Conservation (phyloP, 2,329 filamentous ascomycete species). For the Xylariaceae sp. region DNA sequence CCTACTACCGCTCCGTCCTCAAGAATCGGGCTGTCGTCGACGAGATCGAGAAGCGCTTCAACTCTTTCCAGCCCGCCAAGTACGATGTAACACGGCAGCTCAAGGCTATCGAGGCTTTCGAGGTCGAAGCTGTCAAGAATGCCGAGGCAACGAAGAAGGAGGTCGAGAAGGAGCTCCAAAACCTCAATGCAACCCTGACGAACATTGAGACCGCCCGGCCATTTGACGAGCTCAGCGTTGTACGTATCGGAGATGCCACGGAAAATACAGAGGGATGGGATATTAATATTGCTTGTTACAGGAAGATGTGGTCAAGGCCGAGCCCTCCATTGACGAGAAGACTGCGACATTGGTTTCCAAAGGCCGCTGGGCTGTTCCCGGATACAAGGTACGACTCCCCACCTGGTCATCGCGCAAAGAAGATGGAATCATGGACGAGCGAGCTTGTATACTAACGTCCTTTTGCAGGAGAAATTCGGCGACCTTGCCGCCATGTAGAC, state of each 20-base stretch:
- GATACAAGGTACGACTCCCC: slow-evolving; percentile 78
- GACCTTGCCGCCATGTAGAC: slow-evolving; percentile 89
- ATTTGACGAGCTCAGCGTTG: slow-evolving; percentile 95
- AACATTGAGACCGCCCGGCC: slow-evolving; percentile 96
- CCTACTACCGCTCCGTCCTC: slow-evolving; percentile 81
- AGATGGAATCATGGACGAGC: neutral
- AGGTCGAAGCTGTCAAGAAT: slow-evolving; percentile 94
- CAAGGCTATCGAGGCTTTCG: slow-evolving; percentile 97
- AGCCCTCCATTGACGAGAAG: slow-evolving; percentile 97
- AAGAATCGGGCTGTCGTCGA: slow-evolving; percentile 96
- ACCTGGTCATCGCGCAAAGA: neutral
- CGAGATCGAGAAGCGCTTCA: slow-evolving; percentile 96
- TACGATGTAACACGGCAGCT: slow-evolving; percentile 93
- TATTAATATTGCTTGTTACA: slow-evolving; percentile 36
- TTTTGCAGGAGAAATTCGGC: slow-evolving; percentile 89
- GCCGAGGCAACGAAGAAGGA: slow-evolving; percentile 94
- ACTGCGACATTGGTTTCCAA: slow-evolving; percentile 90
- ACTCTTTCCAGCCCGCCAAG: slow-evolving; percentile 80
- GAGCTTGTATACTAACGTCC: slow-evolving; percentile 39
- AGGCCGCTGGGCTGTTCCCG: slow-evolving; percentile 96
- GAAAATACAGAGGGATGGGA: neutral
- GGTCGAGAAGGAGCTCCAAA: slow-evolving; percentile 90
- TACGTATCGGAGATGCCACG: slow-evolving; percentile 49
- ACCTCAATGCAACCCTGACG: slow-evolving; percentile 87
- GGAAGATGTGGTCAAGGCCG: slow-evolving; percentile 92